phyloP scores from a whole-genome alignment of 306 rosid species.

The Vigna angularis region DNA sequence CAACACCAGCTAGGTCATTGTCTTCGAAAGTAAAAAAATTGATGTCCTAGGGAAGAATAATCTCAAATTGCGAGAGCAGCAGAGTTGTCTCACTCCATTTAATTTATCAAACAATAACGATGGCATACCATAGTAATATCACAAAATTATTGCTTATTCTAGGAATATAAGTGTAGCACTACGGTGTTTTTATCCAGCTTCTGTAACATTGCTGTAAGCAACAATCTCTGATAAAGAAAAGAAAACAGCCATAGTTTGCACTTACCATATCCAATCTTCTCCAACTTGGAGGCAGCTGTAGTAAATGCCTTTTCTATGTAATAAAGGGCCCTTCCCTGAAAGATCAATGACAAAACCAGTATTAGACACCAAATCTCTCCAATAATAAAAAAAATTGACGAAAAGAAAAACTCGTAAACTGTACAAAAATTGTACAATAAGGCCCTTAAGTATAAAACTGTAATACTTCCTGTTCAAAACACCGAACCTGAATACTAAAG shows the following conservation, averaged over 20 bases:
- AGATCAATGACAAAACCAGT: slow-evolving; percentile 43
- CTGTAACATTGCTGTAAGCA: background rate
- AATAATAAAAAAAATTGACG: too few relatives aligned
- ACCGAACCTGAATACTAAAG: background rate
- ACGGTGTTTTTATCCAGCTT: background rate
- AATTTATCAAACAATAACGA: too few relatives aligned
- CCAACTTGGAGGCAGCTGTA: slow-evolving; percentile 90
- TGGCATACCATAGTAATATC: too few relatives aligned
- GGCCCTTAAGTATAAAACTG: background rate
- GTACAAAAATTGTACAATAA: background rate
- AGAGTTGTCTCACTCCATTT: too few relatives aligned
- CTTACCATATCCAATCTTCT: slow-evolving; percentile 91
- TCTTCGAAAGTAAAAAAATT: too few relatives aligned
- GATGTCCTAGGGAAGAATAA: too few relatives aligned
- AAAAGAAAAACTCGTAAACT: background rate
- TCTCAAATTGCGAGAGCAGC: too few relatives aligned
- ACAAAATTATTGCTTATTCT: too few relatives aligned
- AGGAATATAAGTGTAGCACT: too few relatives aligned
- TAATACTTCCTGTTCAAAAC: background rate
- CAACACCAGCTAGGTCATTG: too few relatives aligned
- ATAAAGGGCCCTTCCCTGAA: slow-evolving; percentile 87
- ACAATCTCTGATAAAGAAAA: background rate
- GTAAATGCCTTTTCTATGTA: slow-evolving; percentile 84
- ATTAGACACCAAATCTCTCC: slow-evolving; percentile 34
- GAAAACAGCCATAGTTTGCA: background rate